These are phyloP conservation scores for Vigna reflexopilosa DNA, from an alignment of 306 rosid genomes.

Conservation along the genomic window DNA sequence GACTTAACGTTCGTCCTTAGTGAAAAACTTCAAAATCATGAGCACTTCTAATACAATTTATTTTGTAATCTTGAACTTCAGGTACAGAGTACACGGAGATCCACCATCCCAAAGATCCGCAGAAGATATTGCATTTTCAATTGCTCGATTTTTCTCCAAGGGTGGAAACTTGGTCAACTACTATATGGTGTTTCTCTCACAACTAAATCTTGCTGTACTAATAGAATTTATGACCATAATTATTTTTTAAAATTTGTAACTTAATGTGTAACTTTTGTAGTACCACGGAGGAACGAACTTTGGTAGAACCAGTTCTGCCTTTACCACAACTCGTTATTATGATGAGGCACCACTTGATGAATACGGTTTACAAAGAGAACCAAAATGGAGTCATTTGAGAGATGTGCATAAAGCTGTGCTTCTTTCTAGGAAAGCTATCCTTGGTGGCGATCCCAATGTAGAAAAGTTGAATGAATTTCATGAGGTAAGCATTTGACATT, in stretches of 20 bases:
- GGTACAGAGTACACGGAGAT: slow-evolving; percentile 83
- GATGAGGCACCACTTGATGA: slow-evolving; percentile 97
- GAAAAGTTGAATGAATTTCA: slow-evolving; percentile 49
- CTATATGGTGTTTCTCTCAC: slow-evolving; percentile 71
- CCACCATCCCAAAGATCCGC: slow-evolving; percentile 80
- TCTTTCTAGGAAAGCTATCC: slow-evolving; percentile 71
- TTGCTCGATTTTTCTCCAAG: slow-evolving; percentile 85
- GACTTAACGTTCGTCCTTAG: background rate
- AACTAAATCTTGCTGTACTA: background rate
- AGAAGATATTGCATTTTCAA: slow-evolving; percentile 89
- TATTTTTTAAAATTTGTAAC: background rate
- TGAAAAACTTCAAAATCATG: background rate
- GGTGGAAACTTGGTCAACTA: slow-evolving; percentile 77
- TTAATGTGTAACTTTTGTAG: slow-evolving; percentile 48
- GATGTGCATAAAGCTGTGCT: slow-evolving; percentile 74
- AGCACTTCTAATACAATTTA: background rate
- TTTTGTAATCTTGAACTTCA: slow-evolving; percentile 44
- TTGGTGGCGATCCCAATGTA: slow-evolving; percentile 49
- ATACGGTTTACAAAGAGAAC: slow-evolving; percentile 77
- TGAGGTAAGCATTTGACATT: slow-evolving; percentile 52
- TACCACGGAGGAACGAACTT: slow-evolving; percentile 97
- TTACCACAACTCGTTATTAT: slow-evolving; percentile 79
- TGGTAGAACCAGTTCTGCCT: slow-evolving; percentile 78
- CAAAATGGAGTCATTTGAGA: slow-evolving; percentile 90
- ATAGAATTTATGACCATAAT: background rate